A percentile compares a stretch with the other conserved stretches of the same genome.
These are phyloP conservation scores for Mallotus repandus DNA, from an alignment of 441 rosid genomes.

Conservation along the genomic window DNA sequence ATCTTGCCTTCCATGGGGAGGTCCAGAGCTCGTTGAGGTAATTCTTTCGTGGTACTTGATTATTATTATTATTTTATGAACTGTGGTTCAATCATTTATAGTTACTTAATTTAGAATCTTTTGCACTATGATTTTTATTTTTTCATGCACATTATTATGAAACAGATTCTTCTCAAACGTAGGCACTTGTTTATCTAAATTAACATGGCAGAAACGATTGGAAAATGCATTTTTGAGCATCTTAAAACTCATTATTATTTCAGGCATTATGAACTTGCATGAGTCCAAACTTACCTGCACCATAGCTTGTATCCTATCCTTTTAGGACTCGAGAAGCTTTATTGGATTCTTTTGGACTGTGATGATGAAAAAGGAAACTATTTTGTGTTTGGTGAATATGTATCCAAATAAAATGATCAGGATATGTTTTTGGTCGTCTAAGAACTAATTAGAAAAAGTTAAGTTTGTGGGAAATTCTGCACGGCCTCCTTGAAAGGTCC, in stretches of 20 bases:
- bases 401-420: too few relatives aligned
- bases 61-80: background rate
- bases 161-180: background rate
- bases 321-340: background rate
- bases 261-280: background rate
- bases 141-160: background rate
- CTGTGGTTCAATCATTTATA: background rate
- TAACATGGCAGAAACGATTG: background rate
- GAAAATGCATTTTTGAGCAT: background rate
- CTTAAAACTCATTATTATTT: background rate
- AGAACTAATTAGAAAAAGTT: too few relatives aligned
- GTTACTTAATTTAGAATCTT: background rate
- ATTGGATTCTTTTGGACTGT: too few relatives aligned
- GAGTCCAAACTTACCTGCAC: background rate
- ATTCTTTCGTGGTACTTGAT: constrained; percentile 19
- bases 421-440: too few relatives aligned
- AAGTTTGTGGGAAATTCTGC: too few relatives aligned
- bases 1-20: constrained; percentile 99
- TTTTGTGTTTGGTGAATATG: too few relatives aligned
- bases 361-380: too few relatives aligned
- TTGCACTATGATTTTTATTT: background rate
- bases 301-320: background rate
- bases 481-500: background rate
- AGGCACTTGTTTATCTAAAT: background rate
- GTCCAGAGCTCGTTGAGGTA: constrained; percentile 93